Conservation (phyloP, 495 filamentous ascomycete species). For the Talaromyces trachyspermus region DNA sequence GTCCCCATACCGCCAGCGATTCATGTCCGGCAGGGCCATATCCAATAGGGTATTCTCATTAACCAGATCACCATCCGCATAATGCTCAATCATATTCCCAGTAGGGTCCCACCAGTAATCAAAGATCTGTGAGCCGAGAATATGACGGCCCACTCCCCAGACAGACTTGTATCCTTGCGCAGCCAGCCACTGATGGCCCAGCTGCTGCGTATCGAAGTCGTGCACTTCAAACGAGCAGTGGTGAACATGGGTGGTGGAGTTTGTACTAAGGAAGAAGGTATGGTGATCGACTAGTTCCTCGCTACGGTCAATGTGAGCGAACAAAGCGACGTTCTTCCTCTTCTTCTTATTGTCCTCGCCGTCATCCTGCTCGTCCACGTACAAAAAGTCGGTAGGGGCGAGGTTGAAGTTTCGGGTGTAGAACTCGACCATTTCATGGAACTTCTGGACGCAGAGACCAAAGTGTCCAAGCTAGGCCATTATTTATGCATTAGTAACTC, state of each 20-base stretch:
- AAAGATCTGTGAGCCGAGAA: conserved; percentile 68
- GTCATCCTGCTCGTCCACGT: conserved; percentile 15
- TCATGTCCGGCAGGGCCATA: conserved; percentile 13
- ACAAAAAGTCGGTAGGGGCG: conserved; percentile 38
- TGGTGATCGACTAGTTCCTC: conserved; percentile 60
- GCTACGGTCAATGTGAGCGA: conserved; percentile 60
- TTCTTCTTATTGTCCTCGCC: conserved; percentile 14
- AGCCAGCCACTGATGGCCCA: conserved; percentile 66
- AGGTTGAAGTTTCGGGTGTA: conserved; percentile 65
- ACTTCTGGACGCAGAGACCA: conserved; percentile 55
- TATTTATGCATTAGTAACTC: not conserved
- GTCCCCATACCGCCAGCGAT: conserved; percentile 19
- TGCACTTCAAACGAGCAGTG: conserved; percentile 69
- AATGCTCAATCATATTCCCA: conserved; percentile 59
- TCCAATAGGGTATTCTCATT: conserved; percentile 46
- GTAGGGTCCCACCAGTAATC: conserved; percentile 67
- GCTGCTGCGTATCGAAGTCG: conserved; percentile 66
- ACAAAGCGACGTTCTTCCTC: conserved; percentile 47
- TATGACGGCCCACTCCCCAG: conserved; percentile 71
- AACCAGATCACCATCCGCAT: conserved; percentile 61
- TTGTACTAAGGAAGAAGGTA: conserved; percentile 59
- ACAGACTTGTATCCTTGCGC: conserved; percentile 56
- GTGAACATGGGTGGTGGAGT: conserved; percentile 54
- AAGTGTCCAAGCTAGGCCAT: conserved; percentile 54
- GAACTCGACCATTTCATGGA: conserved; percentile 49